A percentile compares a stretch with the other conserved stretches of the same genome.
phyloP scores from a whole-genome alignment of 768 basidiomycete species.

The Multifurca ochricompacta region DNA sequence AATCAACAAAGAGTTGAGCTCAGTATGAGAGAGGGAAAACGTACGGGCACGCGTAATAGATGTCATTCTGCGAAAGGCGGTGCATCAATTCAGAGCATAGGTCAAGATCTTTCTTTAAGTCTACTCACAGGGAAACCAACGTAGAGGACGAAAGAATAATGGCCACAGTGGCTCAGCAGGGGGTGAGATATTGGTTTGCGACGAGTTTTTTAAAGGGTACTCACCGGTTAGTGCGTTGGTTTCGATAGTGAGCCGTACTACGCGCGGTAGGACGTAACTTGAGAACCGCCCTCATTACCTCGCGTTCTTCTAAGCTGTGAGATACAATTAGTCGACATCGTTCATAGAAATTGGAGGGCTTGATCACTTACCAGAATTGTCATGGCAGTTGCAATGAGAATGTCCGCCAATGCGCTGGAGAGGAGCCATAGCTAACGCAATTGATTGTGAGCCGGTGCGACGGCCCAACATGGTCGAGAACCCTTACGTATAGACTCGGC shows the following conservation, averaged over 20 bases:
- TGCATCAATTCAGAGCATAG: background rate
- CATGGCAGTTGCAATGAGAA: conserved; percentile 12
- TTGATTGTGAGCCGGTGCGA: background rate
- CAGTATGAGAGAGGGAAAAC: background rate
- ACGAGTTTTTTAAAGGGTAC: background rate
- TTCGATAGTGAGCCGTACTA: conserved; percentile 24
- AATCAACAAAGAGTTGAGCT: too few relatives aligned
- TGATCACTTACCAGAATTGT: background rate
- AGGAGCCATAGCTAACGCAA: conserved; percentile 9
- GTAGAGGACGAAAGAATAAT: conserved; percentile 5
- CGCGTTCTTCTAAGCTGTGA: background rate
- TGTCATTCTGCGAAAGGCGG: conserved; percentile 1
- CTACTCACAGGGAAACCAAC: conserved; percentile 2
- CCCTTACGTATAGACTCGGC: background rate
- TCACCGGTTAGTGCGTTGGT: conserved; percentile 21
- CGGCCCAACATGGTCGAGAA: background rate
- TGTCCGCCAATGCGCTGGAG: background rate
- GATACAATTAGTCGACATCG: background rate
- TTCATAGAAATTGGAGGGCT: too few relatives aligned
- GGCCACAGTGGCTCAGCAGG: background rate
- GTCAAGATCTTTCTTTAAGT: background rate
- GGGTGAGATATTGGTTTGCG: background rate
- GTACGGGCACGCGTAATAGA: conserved; percentile 3
- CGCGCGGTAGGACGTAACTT: conserved; percentile 17
- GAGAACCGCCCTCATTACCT: background rate